These are phyloP conservation scores for Elongisporangium prolatum DNA, from an alignment of 352 stramenopile genomes.

Conservation along the genomic window DNA sequence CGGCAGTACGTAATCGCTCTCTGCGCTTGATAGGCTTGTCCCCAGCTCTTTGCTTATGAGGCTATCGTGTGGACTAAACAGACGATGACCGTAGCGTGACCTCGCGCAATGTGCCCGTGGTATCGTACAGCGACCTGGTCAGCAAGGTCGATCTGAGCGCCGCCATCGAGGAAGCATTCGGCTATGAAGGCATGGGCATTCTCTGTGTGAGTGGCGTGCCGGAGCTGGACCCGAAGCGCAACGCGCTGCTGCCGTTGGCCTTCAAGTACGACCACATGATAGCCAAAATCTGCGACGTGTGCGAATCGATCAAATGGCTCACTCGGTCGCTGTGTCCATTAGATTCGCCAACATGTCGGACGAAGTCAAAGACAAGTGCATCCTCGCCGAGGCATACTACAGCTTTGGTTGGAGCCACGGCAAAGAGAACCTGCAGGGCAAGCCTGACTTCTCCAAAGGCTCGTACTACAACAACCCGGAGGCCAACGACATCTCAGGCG, in stretches of 20 bases:
- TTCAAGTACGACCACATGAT: conserved; percentile 31
- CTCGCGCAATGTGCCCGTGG: conserved; percentile 50
- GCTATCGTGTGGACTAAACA: too few relatives aligned
- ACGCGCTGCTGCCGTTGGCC: conserved; percentile 81
- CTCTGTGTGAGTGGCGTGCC: conserved; percentile 86
- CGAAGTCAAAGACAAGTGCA: conserved; percentile 74
- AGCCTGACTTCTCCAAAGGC: conserved; percentile 92
- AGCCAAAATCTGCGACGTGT: too few relatives aligned
- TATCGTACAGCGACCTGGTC: conserved; percentile 52
- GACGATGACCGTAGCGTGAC: too few relatives aligned
- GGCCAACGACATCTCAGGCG: conserved; percentile 75
- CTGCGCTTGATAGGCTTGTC: too few relatives aligned
- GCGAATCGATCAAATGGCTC: too few relatives aligned
- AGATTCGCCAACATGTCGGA: conserved; percentile 74
- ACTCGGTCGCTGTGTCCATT: too few relatives aligned
- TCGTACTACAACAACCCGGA: conserved; percentile 98
- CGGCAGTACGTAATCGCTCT: too few relatives aligned
- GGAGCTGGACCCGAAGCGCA: conserved; percentile 64
- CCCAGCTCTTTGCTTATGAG: too few relatives aligned
- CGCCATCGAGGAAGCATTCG: conserved; percentile 80
- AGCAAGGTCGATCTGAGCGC: conserved; percentile 37
- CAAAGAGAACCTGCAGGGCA: conserved; percentile 93
- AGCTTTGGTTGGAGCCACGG: conserved; percentile 95
- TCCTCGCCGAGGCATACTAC: conserved; percentile 88
- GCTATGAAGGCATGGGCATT: conserved; percentile 88